Evolutionary conservation across 2,329 filamentous ascomycete genomes (phyloP).

Genomic region (Fusarium anthophilum): DNA sequence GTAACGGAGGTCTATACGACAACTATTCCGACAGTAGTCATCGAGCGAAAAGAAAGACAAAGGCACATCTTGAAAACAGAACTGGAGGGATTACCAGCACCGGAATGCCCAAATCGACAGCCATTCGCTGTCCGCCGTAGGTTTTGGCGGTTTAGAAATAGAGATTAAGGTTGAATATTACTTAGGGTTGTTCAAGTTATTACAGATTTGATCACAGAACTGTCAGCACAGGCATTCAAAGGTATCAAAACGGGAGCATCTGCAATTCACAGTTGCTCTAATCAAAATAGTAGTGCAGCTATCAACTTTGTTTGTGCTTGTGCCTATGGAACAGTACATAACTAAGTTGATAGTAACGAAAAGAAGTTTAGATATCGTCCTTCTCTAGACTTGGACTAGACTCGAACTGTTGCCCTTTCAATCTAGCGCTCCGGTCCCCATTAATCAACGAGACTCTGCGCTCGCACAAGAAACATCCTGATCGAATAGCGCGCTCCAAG

Average conservation of each 20-base stretch:
- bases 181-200: neutral
- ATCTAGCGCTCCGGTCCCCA: too few relatives aligned
- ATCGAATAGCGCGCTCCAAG: neutral
- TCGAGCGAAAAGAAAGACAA: neutral
- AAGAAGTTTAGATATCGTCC: too few relatives aligned
- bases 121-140: neutral
- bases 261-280: too few relatives aligned
- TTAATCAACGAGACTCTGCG: accelerated
- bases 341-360: too few relatives aligned
- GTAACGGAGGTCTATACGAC: neutral
- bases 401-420: accelerated
- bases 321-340: too few relatives aligned
- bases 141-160: neutral
- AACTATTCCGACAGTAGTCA: neutral
- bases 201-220: accelerated
- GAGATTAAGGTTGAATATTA: too few relatives aligned
- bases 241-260: too few relatives aligned
- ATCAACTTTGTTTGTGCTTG: too few relatives aligned
- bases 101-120: neutral
- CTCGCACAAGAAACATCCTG: neutral
- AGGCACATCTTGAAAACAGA: neutral
- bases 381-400: too few relatives aligned
- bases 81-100: neutral
- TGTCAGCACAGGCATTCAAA: too few relatives aligned
- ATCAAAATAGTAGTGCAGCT: too few relatives aligned